Evolutionary conservation across 164 flowering plant species (phyloP), one percentile per base, ranked within the genome.

Genomic region (Macadamia tetraphylla): DNA sequence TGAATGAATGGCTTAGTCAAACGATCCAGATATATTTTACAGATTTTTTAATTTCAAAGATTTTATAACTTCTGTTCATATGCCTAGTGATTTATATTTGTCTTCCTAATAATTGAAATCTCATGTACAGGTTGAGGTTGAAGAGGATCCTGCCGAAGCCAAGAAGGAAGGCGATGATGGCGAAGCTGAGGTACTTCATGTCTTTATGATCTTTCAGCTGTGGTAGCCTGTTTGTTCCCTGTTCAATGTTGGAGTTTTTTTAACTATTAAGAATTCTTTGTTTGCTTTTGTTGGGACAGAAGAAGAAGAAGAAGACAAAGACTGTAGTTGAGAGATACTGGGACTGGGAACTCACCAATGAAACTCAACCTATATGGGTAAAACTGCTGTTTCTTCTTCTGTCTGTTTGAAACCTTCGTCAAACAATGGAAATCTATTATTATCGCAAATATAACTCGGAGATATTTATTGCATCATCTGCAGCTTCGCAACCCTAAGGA

Each of bases 291-390:
- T 58, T 71, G 30, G 66, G 58, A 62, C 85, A 91, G 98, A 88
- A 87, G 75, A 94, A 90, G 84, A 94, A 90, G 84, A 94, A 87
- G 85, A 94, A 92, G 74, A 94, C 96, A 1, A 94, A 92, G 79
- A 94, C 83, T 29, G 91, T 92, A 51, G 88, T 90, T 66, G 97
- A 90, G 82, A 85, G 75, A 70, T 94, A 94, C 71, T 94, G 98
- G 99, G 99, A 94, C 70, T 90, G 97, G 97, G 97, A 89, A 70
- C 90, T 84, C 32, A 84, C 83, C 9, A 92, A 92, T 79, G 99
- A 94, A 75, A 94, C 97, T 1, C 85, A 92, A 71, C 99, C 98
- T 44, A 76, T 92, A 68, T 94, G 99, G 99, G 99, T 90, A 18
- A 12, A 17, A 53, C 43, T 64, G 53, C 35, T 66, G 8, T 42